Percentiles rank a stretch among this genome's conserved stretches.
Conservation (phyloP, 2,329 filamentous ascomycete species). For the Pestalotiopsis sp. region DNA sequence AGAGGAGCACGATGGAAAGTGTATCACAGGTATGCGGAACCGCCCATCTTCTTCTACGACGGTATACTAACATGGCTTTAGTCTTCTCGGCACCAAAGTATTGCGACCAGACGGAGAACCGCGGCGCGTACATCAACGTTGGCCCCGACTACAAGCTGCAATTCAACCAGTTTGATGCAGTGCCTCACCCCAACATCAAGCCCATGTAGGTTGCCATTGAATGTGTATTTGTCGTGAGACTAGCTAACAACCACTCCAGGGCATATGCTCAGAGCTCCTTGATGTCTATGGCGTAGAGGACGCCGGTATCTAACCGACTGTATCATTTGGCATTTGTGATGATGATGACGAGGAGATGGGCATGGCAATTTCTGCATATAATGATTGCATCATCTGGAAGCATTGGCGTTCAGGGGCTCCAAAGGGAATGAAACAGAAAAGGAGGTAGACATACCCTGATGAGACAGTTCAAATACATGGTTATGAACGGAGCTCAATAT, state of each 20-base stretch:
- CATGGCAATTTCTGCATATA: constrained; percentile 32
- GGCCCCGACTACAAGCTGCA: constrained; percentile 87
- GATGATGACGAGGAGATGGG: constrained; percentile 24
- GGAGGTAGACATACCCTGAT: constrained; percentile 16
- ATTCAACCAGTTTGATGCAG: constrained; percentile 93
- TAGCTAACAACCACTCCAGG: constrained; percentile 43
- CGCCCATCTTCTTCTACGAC: background rate
- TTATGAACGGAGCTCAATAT: background rate
- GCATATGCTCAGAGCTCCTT: constrained; percentile 85
- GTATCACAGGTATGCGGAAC: constrained; percentile 77
- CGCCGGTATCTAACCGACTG: constrained; percentile 18
- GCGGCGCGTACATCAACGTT: constrained; percentile 97
- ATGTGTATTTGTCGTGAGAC: background rate
- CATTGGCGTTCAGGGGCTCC: constrained; percentile 34
- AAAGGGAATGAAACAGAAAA: constrained; percentile 17
- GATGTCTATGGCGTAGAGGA: constrained; percentile 71
- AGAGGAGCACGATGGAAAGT: constrained; percentile 92
- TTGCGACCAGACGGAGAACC: constrained; percentile 97
- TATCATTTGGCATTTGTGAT: constrained; percentile 23
- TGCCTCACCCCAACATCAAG: constrained; percentile 92
- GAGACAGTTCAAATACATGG: constrained; percentile 4
- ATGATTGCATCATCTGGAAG: constrained; percentile 29
- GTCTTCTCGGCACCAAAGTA: constrained; percentile 98
- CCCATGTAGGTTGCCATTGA: constrained; percentile 63
- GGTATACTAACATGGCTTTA: constrained; percentile 34